Evolutionary conservation across 805 yeast species (phyloP).

Genomic region (Wickerhamiella sergipiensis): DNA sequence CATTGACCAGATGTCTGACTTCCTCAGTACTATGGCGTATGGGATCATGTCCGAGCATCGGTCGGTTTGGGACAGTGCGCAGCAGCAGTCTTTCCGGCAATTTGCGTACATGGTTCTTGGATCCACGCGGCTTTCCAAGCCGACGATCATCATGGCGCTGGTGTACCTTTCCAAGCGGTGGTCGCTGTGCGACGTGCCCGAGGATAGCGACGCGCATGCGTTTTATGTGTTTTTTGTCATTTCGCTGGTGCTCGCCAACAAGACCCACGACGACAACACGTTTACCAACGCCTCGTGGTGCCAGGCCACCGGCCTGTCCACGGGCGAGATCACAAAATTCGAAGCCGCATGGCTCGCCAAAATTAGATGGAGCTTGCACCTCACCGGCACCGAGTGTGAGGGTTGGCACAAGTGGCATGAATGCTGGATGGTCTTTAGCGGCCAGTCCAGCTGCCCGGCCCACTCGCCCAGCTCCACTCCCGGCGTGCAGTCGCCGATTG

Average conservation of each 20-base stretch:
- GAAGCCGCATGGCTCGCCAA: slow-evolving; percentile 60
- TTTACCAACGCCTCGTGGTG: slow-evolving; percentile 93
- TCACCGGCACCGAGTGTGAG: slow-evolving; percentile 22
- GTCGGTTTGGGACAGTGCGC: slow-evolving; percentile 17
- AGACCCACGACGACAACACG: slow-evolving; percentile 92
- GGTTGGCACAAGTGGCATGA: slow-evolving; percentile 25
- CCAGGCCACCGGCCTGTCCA: slow-evolving; percentile 76
- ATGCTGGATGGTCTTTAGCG: slow-evolving; percentile 16
- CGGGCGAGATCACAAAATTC: slow-evolving; percentile 43
- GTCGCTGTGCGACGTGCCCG: slow-evolving; percentile 27
- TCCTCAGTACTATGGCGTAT: slow-evolving; percentile 58
- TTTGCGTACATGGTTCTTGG: slow-evolving; percentile 55
- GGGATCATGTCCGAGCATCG: slow-evolving; percentile 30
- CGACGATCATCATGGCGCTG: slow-evolving; percentile 66
- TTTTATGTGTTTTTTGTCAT: slow-evolving; percentile 35
- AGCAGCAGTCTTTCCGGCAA: slow-evolving; percentile 40
- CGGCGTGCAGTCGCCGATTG: background rate
- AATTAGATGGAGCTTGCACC: slow-evolving; percentile 46
- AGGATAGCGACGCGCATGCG: slow-evolving; percentile 19
- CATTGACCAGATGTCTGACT: slow-evolving; percentile 62
- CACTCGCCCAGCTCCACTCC: background rate
- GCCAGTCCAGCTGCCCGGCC: background rate
- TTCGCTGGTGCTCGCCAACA: slow-evolving; percentile 73
- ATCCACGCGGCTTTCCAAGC: slow-evolving; percentile 78
- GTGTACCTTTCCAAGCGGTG: slow-evolving; percentile 61